These are phyloP conservation scores for Fraxinus baroniana DNA, from an alignment of 305 asterid species.

Conservation along the genomic window DNA sequence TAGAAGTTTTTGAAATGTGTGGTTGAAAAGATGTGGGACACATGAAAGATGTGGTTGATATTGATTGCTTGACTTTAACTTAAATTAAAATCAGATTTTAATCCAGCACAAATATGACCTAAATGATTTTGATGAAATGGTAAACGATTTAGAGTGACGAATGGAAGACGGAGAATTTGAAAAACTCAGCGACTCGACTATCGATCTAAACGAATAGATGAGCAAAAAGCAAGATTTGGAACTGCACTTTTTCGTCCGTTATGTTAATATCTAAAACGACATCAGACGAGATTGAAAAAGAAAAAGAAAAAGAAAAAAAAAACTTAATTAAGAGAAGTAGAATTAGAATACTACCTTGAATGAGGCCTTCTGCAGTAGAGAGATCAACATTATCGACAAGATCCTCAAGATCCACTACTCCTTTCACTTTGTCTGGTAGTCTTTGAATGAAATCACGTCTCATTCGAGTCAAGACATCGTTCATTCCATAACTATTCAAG, in stretches of 20 bases:
- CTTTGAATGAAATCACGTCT: constrained; percentile 20
- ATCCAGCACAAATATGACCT: too few relatives aligned
- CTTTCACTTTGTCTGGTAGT: constrained; percentile 23
- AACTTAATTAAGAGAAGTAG: too few relatives aligned
- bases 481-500: not conserved
- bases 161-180: not conserved
- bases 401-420: constrained; percentile 17
- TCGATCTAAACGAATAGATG: not conserved
- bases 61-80: too few relatives aligned
- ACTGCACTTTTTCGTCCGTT: too few relatives aligned
- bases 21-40: too few relatives aligned
- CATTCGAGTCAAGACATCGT: not conserved
- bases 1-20: too few relatives aligned
- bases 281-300: too few relatives aligned
- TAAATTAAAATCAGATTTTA: too few relatives aligned
- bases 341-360: not conserved
- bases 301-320: too few relatives aligned
- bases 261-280: too few relatives aligned
- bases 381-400: constrained; percentile 9
- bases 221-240: not conserved
- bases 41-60: too few relatives aligned
- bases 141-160: not conserved
- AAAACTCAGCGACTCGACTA: not conserved
- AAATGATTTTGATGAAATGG: too few relatives aligned
- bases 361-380: not conserved